These are phyloP conservation scores for Amaranthus cruentus DNA, from an alignment of 148 eudicot species.

Conservation along the genomic window DNA sequence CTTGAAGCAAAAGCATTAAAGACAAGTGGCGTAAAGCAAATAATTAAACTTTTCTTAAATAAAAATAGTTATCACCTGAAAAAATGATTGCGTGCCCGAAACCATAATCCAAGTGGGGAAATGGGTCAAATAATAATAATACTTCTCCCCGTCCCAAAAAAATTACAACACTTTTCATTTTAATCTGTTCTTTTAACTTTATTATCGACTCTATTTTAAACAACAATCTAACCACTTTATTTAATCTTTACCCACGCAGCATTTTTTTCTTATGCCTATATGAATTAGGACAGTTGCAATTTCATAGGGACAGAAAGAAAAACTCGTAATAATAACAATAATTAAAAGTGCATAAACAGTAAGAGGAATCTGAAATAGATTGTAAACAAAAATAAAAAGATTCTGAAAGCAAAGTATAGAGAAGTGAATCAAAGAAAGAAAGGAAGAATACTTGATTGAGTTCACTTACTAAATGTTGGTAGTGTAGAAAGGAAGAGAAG, in stretches of 20 bases:
- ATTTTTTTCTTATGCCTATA: too few relatives aligned
- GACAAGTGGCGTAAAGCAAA: constrained; percentile 17
- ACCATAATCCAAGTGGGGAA: constrained; percentile 15
- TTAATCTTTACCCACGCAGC: too few relatives aligned
- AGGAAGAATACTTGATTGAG: neutral
- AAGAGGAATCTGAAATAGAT: neutral
- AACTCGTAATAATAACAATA: too few relatives aligned
- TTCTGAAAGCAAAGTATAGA: neutral
- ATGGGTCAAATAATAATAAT: constrained; percentile 3
- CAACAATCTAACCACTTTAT: too few relatives aligned
- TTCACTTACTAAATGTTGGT: neutral
- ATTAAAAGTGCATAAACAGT: neutral
- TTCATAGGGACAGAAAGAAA: too few relatives aligned
- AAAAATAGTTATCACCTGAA: neutral
- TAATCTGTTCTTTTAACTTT: too few relatives aligned
- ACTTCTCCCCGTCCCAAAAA: too few relatives aligned
- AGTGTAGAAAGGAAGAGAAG: neutral
- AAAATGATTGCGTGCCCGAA: constrained; percentile 36
- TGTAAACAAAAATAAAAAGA: neutral
- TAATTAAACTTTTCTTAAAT: neutral
- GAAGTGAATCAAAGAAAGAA: neutral
- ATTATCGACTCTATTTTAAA: too few relatives aligned
- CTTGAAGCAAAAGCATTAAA: constrained; percentile 5
- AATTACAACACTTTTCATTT: too few relatives aligned
- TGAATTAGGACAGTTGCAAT: too few relatives aligned